These are phyloP conservation scores for Talaromyces sp. DNA, from an alignment of 2,329 filamentous ascomycete species.

Conservation along the genomic window DNA sequence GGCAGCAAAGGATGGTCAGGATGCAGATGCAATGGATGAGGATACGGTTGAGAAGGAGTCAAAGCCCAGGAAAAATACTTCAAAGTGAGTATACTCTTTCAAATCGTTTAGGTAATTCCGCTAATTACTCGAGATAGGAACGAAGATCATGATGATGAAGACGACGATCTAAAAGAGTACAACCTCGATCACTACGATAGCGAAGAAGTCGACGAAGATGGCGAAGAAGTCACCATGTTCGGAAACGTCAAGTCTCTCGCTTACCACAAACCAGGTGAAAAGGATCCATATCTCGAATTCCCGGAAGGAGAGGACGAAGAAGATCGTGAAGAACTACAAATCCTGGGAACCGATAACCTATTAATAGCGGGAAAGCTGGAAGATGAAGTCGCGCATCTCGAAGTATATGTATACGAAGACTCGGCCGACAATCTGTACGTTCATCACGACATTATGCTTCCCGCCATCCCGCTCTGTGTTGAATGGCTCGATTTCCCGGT, in stretches of 20 bases:
- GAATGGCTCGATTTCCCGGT: slow-evolving; percentile 96
- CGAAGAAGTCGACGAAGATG: slow-evolving; percentile 62
- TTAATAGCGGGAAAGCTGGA: slow-evolving; percentile 90
- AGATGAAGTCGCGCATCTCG: slow-evolving; percentile 92
- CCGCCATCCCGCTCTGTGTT: slow-evolving; percentile 87
- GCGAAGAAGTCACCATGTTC: slow-evolving; percentile 81
- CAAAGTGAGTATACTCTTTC: not conserved
- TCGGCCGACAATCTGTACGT: slow-evolving; percentile 94
- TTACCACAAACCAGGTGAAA: slow-evolving; percentile 89
- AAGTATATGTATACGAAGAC: slow-evolving; percentile 97
- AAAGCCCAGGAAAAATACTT: slow-evolving; percentile 19
- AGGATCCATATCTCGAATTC: slow-evolving; percentile 94
- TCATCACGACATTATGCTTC: slow-evolving; percentile 98
- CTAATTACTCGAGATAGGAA: not conserved
- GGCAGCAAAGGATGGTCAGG: slow-evolving; percentile 56
- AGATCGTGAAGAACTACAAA: slow-evolving; percentile 88
- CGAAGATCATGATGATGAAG: slow-evolving; percentile 64
- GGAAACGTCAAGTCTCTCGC: slow-evolving; percentile 89
- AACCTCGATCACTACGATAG: slow-evolving; percentile 95
- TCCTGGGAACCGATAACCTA: slow-evolving; percentile 87
- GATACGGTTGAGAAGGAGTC: slow-evolving; percentile 20
- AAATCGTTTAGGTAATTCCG: not conserved
- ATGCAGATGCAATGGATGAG: slow-evolving; percentile 35
- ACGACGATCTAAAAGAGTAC: slow-evolving; percentile 93
- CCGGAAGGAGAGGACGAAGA: slow-evolving; percentile 75